Percentiles rank a stretch among this genome's conserved stretches.
Evolutionary conservation across 345 rosid genomes (phyloP).

Genomic region (Populus davidiana): DNA sequence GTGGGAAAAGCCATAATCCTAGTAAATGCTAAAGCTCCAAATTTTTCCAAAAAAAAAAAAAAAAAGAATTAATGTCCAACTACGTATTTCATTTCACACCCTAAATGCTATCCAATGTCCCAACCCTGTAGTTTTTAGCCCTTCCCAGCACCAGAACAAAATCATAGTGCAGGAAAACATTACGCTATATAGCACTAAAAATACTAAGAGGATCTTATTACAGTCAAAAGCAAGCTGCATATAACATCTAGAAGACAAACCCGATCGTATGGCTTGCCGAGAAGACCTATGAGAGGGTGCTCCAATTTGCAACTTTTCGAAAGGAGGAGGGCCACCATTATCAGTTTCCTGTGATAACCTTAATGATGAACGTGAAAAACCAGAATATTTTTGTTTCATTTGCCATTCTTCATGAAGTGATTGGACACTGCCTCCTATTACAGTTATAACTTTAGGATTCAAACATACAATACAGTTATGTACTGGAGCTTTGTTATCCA

Average conservation of each 20-base stretch:
- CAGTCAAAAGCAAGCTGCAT: no score
- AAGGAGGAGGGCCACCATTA: slow-evolving; percentile 66
- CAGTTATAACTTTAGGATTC: slow-evolving; percentile 52
- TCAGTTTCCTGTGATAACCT: slow-evolving; percentile 47
- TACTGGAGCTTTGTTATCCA: slow-evolving; percentile 66
- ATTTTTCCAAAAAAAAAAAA: no score
- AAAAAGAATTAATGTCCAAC: no score
- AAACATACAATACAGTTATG: slow-evolving; percentile 66
- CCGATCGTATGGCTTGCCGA: slow-evolving; percentile 22
- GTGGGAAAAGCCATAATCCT: no score
- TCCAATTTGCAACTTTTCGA: slow-evolving; percentile 73
- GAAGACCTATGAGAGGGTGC: slow-evolving; percentile 32
- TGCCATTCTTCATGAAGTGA: slow-evolving; percentile 86
- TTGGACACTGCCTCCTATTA: slow-evolving; percentile 79
- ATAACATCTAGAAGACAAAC: slow-evolving; percentile 21
- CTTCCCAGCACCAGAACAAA: neutral
- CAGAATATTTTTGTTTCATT: slow-evolving; percentile 71
- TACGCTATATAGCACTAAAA: neutral
- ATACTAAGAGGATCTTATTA: no score
- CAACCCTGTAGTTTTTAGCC: neutral
- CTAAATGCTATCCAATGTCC: neutral
- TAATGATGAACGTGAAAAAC: slow-evolving; percentile 52
- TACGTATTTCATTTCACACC: no score
- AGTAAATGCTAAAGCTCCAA: no score
- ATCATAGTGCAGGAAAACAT: neutral